Evolutionary conservation across 2,329 filamentous ascomycete genomes (phyloP), one percentile per base, ranked within the genome.

Genomic region (Neonectria sp.): DNA sequence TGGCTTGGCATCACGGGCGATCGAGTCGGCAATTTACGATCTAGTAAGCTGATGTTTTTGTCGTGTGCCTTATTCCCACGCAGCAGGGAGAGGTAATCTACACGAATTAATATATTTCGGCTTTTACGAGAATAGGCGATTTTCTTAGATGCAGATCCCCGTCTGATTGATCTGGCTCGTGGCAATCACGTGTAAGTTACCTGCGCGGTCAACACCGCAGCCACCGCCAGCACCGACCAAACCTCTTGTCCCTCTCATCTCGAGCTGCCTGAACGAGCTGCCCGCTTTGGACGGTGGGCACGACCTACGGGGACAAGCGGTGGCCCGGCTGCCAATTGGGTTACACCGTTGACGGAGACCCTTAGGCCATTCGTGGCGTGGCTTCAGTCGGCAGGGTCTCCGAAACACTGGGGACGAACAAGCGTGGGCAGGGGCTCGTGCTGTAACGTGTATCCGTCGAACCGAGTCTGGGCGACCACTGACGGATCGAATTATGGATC

Each of bases 401-500:
- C 69, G 69, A 73, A 73, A 73, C 63, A 52, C 69, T 61, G 64
- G 48, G 55, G 66, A 66, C 53, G 60, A 66, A 66, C 63, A 68
- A 69, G 72, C 63, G 46, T 72, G 72, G 15, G 53, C 48, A 33
- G 31, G 51, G 49, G 29, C 29, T 27, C 11, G 24, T 15, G 46
- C 25, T 24, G 29, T n/a, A 35, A 17, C 31, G 37, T 40, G 40
- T 6, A 49, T 49, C 37, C 46, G 25, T 37, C 27, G 35, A 45
- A 27, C 59, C 40, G 40, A 21, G 40, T 43, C 40, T 21, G 35
- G 29, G 29, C 29, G 7, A 2, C 29, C 29, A 31, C 29, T 33
- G 31, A 33, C 21, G 21, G 21, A 21, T 21, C 21, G 21, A 21
- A 21, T 21, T 21, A 21, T 21, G 21, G 21, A 33, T 9, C 31